phyloP scores from a whole-genome alignment of 306 rosid species.

The Senna tora region DNA sequence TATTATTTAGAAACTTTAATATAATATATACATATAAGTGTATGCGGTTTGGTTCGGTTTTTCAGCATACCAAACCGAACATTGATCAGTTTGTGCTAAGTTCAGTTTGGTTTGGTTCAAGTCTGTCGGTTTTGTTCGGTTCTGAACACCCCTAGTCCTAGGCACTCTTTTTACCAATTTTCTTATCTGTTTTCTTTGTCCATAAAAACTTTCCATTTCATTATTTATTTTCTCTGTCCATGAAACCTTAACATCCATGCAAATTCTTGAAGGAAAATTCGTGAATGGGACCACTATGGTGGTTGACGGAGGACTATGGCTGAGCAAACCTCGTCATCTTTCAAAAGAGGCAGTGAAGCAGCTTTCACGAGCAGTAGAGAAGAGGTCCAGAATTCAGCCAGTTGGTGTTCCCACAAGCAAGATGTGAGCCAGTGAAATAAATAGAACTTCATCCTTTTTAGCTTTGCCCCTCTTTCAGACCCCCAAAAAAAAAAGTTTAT shows the following conservation, averaged over 20 bases:
- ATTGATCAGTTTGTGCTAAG: too few relatives aligned
- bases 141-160: too few relatives aligned
- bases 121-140: too few relatives aligned
- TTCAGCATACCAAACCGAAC: too few relatives aligned
- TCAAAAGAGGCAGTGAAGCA: slow-evolving; percentile 79
- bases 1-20: too few relatives aligned
- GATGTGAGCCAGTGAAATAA: slow-evolving; percentile 46
- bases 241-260: not conserved
- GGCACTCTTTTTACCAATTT: not conserved
- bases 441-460: not conserved
- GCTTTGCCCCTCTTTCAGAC: too few relatives aligned
- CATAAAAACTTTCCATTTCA: slow-evolving; percentile 8
- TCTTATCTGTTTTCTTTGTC: not conserved
- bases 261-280: slow-evolving; percentile 72
- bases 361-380: slow-evolving; percentile 80
- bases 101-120: too few relatives aligned
- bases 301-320: slow-evolving; percentile 92
- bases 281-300: slow-evolving; percentile 68
- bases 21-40: too few relatives aligned
- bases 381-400: slow-evolving; percentile 64
- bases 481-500: too few relatives aligned
- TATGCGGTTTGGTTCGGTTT: too few relatives aligned
- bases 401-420: slow-evolving; percentile 80
- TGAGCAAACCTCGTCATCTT: slow-evolving; percentile 82
- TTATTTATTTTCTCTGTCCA: not conserved